Conservation (phyloP, 768 basidiomycete genomes). For the Chiua virens region DNA sequence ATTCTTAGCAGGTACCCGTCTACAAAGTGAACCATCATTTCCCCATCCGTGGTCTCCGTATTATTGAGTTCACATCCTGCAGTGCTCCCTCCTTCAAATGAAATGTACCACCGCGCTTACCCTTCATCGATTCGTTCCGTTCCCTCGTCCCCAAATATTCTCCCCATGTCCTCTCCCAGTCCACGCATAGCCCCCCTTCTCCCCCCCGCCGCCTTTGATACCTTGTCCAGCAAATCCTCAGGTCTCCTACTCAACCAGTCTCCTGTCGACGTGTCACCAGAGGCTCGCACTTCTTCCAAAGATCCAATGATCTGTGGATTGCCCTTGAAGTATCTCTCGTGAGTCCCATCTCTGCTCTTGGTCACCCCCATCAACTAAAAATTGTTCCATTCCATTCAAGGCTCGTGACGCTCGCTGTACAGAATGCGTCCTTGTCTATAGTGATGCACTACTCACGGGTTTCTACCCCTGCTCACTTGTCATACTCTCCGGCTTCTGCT, state of each 20-base stretch:
- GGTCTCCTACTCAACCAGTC: conserved; percentile 36
- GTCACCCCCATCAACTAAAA: conserved; percentile 1
- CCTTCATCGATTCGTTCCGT: conserved; percentile 56
- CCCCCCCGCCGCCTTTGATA: conserved; percentile 46
- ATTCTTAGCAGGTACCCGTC: conserved; percentile 8
- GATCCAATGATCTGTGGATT: conserved; percentile 64
- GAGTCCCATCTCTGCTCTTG: conserved; percentile 31
- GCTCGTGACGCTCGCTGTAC: conserved; percentile 84
- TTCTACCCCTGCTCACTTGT: conserved; percentile 68
- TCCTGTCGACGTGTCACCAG: conserved; percentile 34
- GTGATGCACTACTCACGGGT: conserved; percentile 99
- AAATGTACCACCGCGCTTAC: conserved; percentile 64
- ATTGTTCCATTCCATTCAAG: conserved; percentile 33
- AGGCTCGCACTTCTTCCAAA: conserved; percentile 21
- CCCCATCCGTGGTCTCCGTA: conserved; percentile 2
- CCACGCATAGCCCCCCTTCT: conserved; percentile 53
- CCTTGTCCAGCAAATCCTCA: conserved; percentile 41
- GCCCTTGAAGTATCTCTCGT: conserved; percentile 82
- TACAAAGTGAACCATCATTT: conserved; percentile 23
- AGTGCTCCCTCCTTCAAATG: conserved; percentile 39
- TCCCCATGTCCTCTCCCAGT: conserved; percentile 19
- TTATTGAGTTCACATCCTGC: conserved; percentile 16
- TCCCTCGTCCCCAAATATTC: conserved; percentile 39
- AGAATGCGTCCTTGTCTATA: conserved; percentile 94
- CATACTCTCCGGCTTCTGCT: conserved; percentile 93